phyloP scores from a whole-genome alignment of 306 rosid genomes.

The Crotalaria pallida region DNA sequence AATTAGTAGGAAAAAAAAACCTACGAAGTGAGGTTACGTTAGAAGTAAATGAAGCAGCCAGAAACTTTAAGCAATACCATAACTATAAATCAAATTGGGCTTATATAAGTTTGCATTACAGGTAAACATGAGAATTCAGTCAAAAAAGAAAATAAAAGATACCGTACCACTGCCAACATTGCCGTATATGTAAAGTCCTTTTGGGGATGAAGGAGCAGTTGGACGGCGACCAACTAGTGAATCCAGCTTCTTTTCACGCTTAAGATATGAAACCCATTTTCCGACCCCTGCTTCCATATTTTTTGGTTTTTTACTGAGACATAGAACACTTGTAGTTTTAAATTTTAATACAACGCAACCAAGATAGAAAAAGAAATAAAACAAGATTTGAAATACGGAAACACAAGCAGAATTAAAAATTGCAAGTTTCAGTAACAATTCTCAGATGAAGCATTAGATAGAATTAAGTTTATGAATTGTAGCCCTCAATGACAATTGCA shows the following conservation, averaged over 20 bases:
- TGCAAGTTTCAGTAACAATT: neutral
- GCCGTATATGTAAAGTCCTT: constrained; percentile 91
- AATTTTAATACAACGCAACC: neutral
- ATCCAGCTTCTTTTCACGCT: constrained; percentile 87
- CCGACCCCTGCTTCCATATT: constrained; percentile 85
- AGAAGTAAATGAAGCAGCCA: constrained; percentile 17
- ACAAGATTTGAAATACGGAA: neutral
- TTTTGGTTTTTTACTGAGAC: constrained; percentile 55
- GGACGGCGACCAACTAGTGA: constrained; percentile 72
- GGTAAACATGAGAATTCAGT: constrained; percentile 3
- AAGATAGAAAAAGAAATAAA: neutral
- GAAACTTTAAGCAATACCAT: constrained; percentile 9
- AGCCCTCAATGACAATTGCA: neutral
- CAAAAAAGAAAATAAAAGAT: neutral
- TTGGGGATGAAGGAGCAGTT: constrained; percentile 79
- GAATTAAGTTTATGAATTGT: neutral
- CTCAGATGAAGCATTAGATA: neutral
- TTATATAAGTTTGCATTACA: constrained; percentile 3
- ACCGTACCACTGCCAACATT: constrained; percentile 94
- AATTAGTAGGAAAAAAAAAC: constrained; percentile 23
- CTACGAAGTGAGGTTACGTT: neutral
- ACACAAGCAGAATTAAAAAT: neutral
- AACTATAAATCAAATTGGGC: constrained; percentile 16
- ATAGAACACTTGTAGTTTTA: constrained; percentile 15
- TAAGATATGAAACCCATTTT: constrained; percentile 93